These are phyloP conservation scores for Fusarium setosum DNA, from an alignment of 2,329 filamentous ascomycete genomes.

Conservation along the genomic window DNA sequence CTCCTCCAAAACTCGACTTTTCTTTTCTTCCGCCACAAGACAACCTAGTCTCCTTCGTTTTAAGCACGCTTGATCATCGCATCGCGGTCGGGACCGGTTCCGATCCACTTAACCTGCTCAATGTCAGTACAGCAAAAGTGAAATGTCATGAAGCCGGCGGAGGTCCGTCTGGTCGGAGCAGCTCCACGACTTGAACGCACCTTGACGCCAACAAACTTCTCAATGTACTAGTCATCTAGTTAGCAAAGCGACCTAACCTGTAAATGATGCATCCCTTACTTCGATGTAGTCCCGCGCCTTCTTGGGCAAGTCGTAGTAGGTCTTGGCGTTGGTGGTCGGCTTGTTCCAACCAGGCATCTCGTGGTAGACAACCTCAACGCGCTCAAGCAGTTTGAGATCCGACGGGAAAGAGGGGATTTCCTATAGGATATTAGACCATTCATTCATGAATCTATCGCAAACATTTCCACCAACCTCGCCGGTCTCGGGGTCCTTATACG, in stretches of 20 bases:
- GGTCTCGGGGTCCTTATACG: background rate
- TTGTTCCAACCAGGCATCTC: constrained; percentile 75
- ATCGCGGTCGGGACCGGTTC: background rate
- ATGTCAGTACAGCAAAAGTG: background rate
- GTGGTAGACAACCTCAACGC: constrained; percentile 69
- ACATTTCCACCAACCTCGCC: too few relatives aligned
- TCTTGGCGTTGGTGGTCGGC: constrained; percentile 65
- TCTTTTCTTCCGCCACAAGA: too few relatives aligned
- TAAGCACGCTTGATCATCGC: background rate
- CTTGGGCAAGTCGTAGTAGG: constrained; percentile 64
- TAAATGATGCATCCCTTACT: background rate
- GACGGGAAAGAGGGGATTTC: background rate
- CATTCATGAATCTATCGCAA: too few relatives aligned
- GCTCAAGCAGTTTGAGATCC: background rate
- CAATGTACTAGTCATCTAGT: background rate
- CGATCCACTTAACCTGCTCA: background rate
- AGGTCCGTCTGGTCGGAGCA: too few relatives aligned
- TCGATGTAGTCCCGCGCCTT: constrained; percentile 70
- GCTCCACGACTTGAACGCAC: background rate
- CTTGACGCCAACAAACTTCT: constrained; percentile 2
- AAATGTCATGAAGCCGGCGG: background rate
- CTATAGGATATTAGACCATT: background rate
- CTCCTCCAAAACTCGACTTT: too few relatives aligned
- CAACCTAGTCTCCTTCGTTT: too few relatives aligned
- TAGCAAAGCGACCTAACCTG: background rate